Conservation (phyloP, 352 stramenopile genomes). For the Globisporangium rhizosaccharum region DNA sequence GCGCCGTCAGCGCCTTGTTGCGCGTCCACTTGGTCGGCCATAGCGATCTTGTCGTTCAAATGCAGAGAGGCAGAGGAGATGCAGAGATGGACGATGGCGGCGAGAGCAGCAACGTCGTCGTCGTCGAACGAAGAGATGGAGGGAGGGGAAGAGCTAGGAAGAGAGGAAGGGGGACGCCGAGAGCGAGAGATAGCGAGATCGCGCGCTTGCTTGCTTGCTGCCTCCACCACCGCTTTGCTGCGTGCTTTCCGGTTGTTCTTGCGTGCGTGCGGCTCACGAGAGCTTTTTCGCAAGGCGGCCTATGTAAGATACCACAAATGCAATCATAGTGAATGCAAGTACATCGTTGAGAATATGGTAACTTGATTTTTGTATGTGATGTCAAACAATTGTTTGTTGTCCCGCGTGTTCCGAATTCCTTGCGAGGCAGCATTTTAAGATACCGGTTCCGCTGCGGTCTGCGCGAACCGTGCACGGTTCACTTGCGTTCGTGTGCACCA, state of each 20-base stretch:
- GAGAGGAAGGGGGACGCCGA: neutral
- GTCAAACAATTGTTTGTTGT: too few relatives aligned
- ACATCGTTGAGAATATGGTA: too few relatives aligned
- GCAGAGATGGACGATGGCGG: slow-evolving; percentile 1
- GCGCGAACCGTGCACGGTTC: too few relatives aligned
- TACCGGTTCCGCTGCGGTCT: too few relatives aligned
- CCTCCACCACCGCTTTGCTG: neutral
- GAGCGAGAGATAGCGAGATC: slow-evolving; percentile 1
- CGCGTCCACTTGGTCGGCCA: slow-evolving; percentile 69
- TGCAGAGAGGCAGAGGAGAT: slow-evolving; percentile 7
- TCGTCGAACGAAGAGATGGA: neutral
- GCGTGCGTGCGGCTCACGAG: neutral
- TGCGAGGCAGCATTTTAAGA: too few relatives aligned
- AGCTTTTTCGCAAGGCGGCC: too few relatives aligned
- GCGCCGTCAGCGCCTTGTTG: slow-evolving; percentile 27
- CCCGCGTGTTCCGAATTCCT: too few relatives aligned
- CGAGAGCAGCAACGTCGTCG: neutral
- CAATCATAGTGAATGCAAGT: too few relatives aligned
- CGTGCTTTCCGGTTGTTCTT: neutral
- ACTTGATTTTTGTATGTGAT: too few relatives aligned
- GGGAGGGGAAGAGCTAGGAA: neutral
- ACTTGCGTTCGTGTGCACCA: too few relatives aligned
- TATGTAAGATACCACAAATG: too few relatives aligned
- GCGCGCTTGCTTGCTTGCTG: neutral
- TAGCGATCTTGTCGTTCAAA: slow-evolving; percentile 20